Conservation (phyloP, 2,329 filamentous ascomycete genomes). For the Claviceps sorghi region DNA sequence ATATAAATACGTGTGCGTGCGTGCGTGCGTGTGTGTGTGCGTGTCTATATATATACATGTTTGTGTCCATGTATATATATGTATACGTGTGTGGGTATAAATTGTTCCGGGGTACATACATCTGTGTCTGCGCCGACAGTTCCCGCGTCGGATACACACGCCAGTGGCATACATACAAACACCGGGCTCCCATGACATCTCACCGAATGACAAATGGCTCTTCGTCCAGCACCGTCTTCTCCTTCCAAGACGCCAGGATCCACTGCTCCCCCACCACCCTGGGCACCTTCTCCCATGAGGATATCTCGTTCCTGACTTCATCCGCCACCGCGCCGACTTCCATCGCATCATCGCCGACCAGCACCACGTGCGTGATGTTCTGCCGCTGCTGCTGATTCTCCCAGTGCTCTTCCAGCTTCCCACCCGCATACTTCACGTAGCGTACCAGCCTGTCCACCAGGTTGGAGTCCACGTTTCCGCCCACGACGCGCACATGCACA, state of each 20-base stretch:
- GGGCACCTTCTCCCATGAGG: constrained; percentile 39
- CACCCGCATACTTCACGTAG: constrained; percentile 56
- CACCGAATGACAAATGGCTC: constrained; percentile 36
- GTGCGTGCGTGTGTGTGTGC: too few relatives aligned
- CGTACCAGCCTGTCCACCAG: constrained; percentile 33
- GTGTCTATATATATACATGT: too few relatives aligned
- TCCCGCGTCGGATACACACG: too few relatives aligned
- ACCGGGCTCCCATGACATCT: neutral
- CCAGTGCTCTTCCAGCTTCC: constrained; percentile 35
- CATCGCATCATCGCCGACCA: constrained; percentile 27
- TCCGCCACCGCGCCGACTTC: constrained; percentile 23
- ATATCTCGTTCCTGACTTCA: constrained; percentile 31
- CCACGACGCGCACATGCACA: constrained; percentile 23
- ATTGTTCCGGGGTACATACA: too few relatives aligned
- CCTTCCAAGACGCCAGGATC: constrained; percentile 68
- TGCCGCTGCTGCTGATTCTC: constrained; percentile 14
- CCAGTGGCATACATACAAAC: too few relatives aligned
- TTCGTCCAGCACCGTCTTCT: constrained; percentile 67
- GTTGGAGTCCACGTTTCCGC: constrained; percentile 13
- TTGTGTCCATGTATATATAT: too few relatives aligned
- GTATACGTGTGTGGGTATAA: too few relatives aligned
- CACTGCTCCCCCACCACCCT: constrained; percentile 56
- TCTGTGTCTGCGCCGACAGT: too few relatives aligned
- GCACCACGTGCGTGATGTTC: constrained; percentile 54
- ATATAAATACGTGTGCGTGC: too few relatives aligned